These are phyloP conservation scores for Trichomonas gallinae DNA, from an alignment of 208 protist genomes.

Conservation along the genomic window DNA sequence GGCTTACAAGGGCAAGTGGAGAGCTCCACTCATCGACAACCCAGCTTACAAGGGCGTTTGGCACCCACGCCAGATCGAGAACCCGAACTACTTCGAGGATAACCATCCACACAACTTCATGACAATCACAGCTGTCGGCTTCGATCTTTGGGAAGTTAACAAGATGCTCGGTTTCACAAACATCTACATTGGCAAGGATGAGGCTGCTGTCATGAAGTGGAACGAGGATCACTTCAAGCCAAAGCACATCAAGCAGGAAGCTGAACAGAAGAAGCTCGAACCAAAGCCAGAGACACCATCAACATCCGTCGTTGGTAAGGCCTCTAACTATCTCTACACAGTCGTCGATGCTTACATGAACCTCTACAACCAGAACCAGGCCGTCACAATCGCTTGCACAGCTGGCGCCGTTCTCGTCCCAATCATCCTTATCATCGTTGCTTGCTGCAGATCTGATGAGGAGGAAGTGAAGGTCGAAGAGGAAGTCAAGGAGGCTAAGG, in stretches of 20 bases:
- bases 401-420: background rate
- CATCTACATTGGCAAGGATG: background rate
- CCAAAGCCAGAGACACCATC: background rate
- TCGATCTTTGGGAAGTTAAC: background rate
- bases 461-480: background rate
- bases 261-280: background rate
- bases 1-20: constrained; percentile 43
- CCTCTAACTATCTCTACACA: background rate
- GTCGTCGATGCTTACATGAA: background rate
- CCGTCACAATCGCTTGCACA: background rate
- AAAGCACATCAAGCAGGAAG: background rate
- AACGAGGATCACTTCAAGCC: background rate
- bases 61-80: constrained; percentile 36
- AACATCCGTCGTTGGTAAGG: background rate
- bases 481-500: background rate
- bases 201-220: background rate
- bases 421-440: background rate
- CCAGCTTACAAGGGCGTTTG: constrained; percentile 46
- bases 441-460: background rate
- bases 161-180: background rate
- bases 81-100: constrained; percentile 39
- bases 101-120: background rate
- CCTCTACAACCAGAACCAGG: background rate
- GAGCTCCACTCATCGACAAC: constrained; percentile 34
- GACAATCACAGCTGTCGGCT: background rate